These are phyloP conservation scores for Apiospora kogelbergensis DNA, from an alignment of 2,329 filamentous ascomycete genomes.

Conservation along the genomic window DNA sequence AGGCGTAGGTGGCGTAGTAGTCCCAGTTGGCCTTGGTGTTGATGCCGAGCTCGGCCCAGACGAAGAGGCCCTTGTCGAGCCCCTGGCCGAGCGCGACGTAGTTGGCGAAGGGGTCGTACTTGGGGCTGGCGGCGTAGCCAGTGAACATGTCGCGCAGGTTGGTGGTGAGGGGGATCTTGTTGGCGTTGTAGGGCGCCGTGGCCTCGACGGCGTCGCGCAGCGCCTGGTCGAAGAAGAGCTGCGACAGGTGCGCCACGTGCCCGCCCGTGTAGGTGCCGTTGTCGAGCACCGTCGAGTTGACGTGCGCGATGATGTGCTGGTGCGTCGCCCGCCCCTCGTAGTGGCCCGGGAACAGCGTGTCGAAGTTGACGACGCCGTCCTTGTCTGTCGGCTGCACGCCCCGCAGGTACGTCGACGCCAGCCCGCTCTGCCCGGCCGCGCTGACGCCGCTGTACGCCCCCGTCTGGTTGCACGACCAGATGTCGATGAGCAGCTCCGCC, in stretches of 20 bases:
- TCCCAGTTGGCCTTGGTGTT: constrained; percentile 31
- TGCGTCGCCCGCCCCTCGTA: constrained; percentile 40
- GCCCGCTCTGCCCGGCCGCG: constrained; percentile 29
- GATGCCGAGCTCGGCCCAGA: constrained; percentile 30
- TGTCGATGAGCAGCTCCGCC: constrained; percentile 38
- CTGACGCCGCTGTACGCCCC: constrained; percentile 41
- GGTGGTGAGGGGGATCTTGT: constrained; percentile 29
- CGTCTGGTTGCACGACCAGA: constrained; percentile 47
- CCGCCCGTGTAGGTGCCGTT: constrained; percentile 40
- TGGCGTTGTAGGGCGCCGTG: constrained; percentile 37
- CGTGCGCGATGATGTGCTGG: constrained; percentile 41
- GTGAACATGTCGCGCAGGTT: constrained; percentile 30
- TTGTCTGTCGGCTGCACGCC: constrained; percentile 46
- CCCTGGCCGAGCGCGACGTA: constrained; percentile 35
- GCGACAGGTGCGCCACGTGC: constrained; percentile 40
- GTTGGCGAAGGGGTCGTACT: constrained; percentile 50
- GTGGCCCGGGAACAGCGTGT: constrained; percentile 47
- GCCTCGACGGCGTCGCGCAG: constrained; percentile 37
- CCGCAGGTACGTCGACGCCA: constrained; percentile 46
- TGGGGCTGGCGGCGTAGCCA: constrained; percentile 28
- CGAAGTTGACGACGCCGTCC: constrained; percentile 48
- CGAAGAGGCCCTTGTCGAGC: constrained; percentile 25
- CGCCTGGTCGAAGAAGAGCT: constrained; percentile 42
- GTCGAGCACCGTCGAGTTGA: constrained; percentile 31
- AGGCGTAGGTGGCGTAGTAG: constrained; percentile 26